A percentile compares a stretch with the other conserved stretches of the same genome.
Conservation (phyloP, 257 asterid genomes). For the Solanum pinnatisectum region DNA sequence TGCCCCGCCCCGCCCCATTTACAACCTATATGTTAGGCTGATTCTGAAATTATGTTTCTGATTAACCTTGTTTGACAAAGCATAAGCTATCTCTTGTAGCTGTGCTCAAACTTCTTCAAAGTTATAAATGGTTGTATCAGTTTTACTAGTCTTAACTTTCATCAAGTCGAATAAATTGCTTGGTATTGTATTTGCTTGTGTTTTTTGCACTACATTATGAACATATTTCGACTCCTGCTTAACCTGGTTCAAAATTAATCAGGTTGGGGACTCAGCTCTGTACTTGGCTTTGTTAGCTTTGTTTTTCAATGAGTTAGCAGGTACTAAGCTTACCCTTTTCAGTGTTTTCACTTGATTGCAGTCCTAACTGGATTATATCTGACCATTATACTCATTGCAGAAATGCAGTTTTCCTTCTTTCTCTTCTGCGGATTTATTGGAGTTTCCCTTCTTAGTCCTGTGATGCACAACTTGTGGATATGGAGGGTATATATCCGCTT, state of each 20-base stretch:
- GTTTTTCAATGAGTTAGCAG: conserved; percentile 84
- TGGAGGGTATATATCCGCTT: conserved; percentile 76
- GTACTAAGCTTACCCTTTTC: conserved; percentile 11
- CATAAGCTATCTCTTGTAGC: neutral
- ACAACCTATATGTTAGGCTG: neutral
- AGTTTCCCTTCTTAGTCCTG: conserved; percentile 84
- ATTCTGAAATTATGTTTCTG: neutral
- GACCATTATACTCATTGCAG: conserved; percentile 29
- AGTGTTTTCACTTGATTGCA: neutral
- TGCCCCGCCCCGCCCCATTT: no score
- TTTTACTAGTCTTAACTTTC: neutral
- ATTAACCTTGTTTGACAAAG: neutral
- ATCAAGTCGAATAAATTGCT: neutral
- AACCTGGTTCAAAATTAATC: conserved; percentile 8
- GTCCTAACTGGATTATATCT: neutral
- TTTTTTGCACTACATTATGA: neutral
- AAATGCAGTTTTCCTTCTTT: conserved; percentile 86
- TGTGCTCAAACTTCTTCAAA: neutral
- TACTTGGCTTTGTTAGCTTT: conserved; percentile 79
- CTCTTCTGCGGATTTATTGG: conserved; percentile 90
- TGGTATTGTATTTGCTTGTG: neutral
- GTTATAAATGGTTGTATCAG: neutral
- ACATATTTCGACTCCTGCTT: neutral
- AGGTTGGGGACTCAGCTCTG: conserved; percentile 95
- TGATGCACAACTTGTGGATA: conserved; percentile 99